Evolutionary conservation across 2,329 filamentous ascomycete species (phyloP).

Genomic region (Colletotrichum magnum): DNA sequence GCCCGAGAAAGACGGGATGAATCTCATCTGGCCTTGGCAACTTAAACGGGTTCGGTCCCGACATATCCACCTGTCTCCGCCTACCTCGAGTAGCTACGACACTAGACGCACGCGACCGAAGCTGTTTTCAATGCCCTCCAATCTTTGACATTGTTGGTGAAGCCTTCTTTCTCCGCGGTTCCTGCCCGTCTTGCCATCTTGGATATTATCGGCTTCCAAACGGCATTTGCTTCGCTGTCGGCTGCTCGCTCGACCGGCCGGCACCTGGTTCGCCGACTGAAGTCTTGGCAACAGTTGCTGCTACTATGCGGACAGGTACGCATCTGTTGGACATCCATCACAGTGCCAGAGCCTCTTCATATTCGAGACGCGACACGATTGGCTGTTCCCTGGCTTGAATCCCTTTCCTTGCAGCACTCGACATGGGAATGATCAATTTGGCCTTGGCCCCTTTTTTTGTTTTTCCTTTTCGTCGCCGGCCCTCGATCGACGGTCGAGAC

Average conservation of each 20-base stretch:
- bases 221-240: not conserved
- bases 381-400: not conserved
- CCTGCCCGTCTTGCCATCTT: no score
- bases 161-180: no score
- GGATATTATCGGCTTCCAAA: no score
- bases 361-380: constrained; percentile 8
- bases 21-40: constrained; percentile 35
- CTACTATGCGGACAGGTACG: no score
- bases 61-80: constrained; percentile 33
- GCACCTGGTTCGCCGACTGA: constrained; percentile 5
- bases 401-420: not conserved
- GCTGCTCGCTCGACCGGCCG: not conserved
- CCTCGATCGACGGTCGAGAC: not conserved
- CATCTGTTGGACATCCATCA: not conserved
- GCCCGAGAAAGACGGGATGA: constrained; percentile 37
- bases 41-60: constrained; percentile 31
- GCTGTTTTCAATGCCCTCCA: no score
- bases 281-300: constrained; percentile 23
- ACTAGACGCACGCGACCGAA: no score
- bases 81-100: constrained; percentile 5
- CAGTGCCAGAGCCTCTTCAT: not conserved
- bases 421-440: constrained; percentile 8
- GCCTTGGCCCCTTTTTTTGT: constrained; percentile 8
- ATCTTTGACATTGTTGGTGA: no score
- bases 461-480: not conserved